These are phyloP conservation scores for Phytophthora litchii DNA, from an alignment of 352 stramenopile species.

Conservation along the genomic window DNA sequence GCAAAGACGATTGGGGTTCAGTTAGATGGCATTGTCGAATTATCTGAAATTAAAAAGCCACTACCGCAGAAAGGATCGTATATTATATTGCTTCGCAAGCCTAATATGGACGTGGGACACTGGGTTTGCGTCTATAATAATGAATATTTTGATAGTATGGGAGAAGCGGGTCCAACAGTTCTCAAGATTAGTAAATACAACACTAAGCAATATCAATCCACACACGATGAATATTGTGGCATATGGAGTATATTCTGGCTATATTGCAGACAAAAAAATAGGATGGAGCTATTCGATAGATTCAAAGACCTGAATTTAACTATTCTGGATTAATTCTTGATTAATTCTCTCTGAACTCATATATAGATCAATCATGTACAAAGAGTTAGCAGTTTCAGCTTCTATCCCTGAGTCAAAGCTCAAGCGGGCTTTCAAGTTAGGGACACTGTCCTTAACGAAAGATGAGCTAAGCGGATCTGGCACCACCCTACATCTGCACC, in stretches of 20 bases:
- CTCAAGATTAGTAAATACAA: conserved; percentile 19
- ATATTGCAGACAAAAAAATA: conserved; percentile 27
- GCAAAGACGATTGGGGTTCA: too few relatives aligned
- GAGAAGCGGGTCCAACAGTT: conserved; percentile 8
- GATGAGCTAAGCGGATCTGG: conserved; percentile 3
- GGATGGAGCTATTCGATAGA: conserved; percentile 12
- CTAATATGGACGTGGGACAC: conserved; percentile 20
- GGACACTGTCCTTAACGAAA: conserved; percentile 6
- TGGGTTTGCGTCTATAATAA: conserved; percentile 16
- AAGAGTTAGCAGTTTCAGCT: conserved; percentile 2
- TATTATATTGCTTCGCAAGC: conserved; percentile 16
- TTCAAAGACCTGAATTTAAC: conserved; percentile 30
- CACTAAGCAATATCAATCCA: conserved; percentile 16
- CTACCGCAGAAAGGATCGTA: conserved; percentile 16
- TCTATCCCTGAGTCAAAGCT: conserved; percentile 1
- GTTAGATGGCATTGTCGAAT: conserved; percentile 12
- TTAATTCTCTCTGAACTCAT: neutral
- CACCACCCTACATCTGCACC: conserved; percentile 22
- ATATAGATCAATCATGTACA: conserved; percentile 23
- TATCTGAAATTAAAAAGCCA: conserved; percentile 7
- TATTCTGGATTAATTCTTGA: conserved; percentile 16
- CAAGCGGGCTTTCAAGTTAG: conserved; percentile 7
- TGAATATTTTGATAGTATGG: conserved; percentile 26
- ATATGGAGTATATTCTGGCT: conserved; percentile 20
- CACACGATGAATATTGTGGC: conserved; percentile 20